Conservation (phyloP, 2,329 filamentous ascomycete species). For the Exophiala aquamarina region DNA sequence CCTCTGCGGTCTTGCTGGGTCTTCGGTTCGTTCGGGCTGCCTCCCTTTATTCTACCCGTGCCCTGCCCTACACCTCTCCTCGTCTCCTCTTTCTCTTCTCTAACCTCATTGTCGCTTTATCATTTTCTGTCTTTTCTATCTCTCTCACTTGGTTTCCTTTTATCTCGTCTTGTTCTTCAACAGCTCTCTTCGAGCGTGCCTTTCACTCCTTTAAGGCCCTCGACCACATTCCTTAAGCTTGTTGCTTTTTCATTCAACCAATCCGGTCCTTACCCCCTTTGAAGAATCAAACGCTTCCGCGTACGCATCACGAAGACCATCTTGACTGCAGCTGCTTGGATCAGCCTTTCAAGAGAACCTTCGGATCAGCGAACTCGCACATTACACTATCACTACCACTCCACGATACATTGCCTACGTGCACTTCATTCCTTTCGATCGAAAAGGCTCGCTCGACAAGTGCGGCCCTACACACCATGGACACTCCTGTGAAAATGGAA, state of each 20-base stretch:
- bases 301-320: background rate
- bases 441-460: no score
- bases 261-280: slow-evolving; percentile 23
- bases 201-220: slow-evolving; percentile 55
- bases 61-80: slow-evolving; percentile 5
- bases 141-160: slow-evolving; percentile 31
- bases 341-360: slow-evolving; percentile 15
- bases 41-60: slow-evolving; percentile 5
- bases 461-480: no score
- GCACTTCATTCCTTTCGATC: slow-evolving; percentile 17
- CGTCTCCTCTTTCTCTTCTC: slow-evolving; percentile 31
- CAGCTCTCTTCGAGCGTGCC: slow-evolving; percentile 39
- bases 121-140: slow-evolving; percentile 31
- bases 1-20: no score
- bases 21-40: slow-evolving; percentile 2
- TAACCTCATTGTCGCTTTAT: slow-evolving; percentile 31
- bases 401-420: slow-evolving; percentile 2
- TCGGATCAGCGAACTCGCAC: slow-evolving; percentile 3
- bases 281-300: background rate
- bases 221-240: slow-evolving; percentile 38
- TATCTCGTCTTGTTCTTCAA: slow-evolving; percentile 28
- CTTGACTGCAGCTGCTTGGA: slow-evolving; percentile 16
- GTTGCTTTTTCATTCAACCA: slow-evolving; percentile 19
- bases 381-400: background rate
- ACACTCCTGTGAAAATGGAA: slow-evolving; percentile 8